A percentile compares a stretch with the other conserved stretches of the same genome.
These are phyloP conservation scores for Exidia glandulosa DNA, from an alignment of 768 basidiomycete genomes.

Conservation along the genomic window DNA sequence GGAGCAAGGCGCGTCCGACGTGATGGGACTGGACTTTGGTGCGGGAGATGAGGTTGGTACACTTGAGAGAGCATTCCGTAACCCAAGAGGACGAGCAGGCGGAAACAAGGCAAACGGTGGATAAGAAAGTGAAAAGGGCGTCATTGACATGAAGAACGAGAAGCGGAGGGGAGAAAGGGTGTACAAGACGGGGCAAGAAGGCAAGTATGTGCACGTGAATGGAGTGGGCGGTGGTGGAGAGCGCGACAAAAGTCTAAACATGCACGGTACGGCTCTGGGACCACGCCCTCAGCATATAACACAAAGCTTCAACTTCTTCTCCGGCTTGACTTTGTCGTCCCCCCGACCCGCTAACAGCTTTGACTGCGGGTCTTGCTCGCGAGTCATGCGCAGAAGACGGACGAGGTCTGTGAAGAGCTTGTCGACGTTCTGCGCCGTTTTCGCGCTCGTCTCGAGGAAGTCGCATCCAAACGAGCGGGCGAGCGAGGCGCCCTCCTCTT, in stretches of 20 bases:
- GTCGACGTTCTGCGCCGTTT: conserved; percentile 88
- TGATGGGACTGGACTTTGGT: not conserved
- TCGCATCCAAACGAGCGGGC: conserved; percentile 83
- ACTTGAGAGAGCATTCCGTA: not conserved
- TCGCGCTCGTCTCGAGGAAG: conserved; percentile 94
- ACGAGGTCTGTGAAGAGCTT: conserved; percentile 82
- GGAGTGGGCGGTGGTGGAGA: too few species aligned
- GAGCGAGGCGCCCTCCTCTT: conserved; percentile 74
- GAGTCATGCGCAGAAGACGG: conserved; percentile 47
- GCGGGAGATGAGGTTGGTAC: not conserved
- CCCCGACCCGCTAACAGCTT: not conserved
- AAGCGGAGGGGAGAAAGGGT: not conserved
- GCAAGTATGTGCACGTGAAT: too few species aligned
- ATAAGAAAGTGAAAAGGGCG: not conserved
- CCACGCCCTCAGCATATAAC: not conserved
- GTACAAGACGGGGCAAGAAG: conserved; percentile 45
- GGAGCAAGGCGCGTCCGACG: not conserved
- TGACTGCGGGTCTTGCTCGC: not conserved
- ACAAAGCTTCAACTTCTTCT: not conserved
- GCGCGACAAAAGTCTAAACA: not conserved
- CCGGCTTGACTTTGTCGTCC: not conserved
- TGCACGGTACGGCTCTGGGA: not conserved
- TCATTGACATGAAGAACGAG: not conserved
- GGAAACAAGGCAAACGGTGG: conserved; percentile 11
- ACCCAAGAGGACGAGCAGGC: not conserved